Evolutionary conservation across 1,139 yeast genomes (phyloP), one percentile per base, ranked within the genome.

Genomic region (Saccharomyces hybrid): DNA sequence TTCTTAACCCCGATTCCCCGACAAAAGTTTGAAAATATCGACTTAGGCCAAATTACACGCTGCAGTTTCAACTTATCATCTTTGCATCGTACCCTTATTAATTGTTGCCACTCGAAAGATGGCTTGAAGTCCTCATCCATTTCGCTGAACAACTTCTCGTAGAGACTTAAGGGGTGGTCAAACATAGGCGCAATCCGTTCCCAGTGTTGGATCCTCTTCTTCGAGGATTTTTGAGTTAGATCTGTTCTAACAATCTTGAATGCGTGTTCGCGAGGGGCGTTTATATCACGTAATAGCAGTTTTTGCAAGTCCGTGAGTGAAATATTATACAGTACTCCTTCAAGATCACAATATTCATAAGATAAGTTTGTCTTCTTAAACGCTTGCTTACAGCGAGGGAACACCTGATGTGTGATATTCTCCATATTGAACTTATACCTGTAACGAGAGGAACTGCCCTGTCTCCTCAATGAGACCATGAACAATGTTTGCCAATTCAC

Each of bases 1-100:
- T 47, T 19, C 13, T 51, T 13, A 11, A 62, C 58, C 13, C 61
- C 65, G 14, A 64, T 49, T 11, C 62, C 67, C 44, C 60, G 53
- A 48, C 66, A 61, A 3, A 54, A 55, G 14, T 55, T 48, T 3
- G 65, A 58, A 29, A 56, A 56, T 2, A 52, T 42, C 3, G 54
- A 50, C 19, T 59, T 53, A 1, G 65, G 64, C 65, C 66, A 63
- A 28, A 54, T n/a, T 1, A 60, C 55, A 27, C 49, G 48, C 11
- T 53, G 28, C 5, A 57, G 27, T 23, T 31, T 26, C n/a, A 42
- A 48, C 19, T 46, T n/a, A 7, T 49, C 51, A 28, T 51, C 53
- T 25, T 46, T 32, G 19, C 55, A 47, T 7, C 31, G 47, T 16
- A 59, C 29, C 44, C 46, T 46, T 41, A 59, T 49, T 11, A 58